A percentile compares a stretch with the other conserved stretches of the same genome.
phyloP scores from a whole-genome alignment of 192 early-diverging fungal species.

The Entomortierella lignicola region DNA sequence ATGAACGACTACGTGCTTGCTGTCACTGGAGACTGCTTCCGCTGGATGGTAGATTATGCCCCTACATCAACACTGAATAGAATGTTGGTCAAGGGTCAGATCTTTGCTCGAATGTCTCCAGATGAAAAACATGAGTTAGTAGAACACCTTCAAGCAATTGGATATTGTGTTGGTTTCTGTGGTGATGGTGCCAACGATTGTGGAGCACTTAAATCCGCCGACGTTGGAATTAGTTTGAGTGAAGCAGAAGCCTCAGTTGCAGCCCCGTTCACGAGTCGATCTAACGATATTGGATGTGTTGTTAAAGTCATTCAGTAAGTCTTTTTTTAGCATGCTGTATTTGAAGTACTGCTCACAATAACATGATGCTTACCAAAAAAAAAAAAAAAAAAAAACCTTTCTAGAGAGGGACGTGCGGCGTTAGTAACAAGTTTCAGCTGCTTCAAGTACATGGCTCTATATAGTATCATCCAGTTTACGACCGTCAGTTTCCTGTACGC shows the following conservation, averaged over 20 bases:
- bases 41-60: conserved; percentile 91
- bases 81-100: conserved; percentile 90
- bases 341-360: too few species aligned
- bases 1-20: conserved; percentile 84
- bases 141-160: conserved; percentile 87
- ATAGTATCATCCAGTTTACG: conserved; percentile 97
- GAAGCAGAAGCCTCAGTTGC: conserved; percentile 99
- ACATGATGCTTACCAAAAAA: too few species aligned
- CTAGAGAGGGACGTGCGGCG: conserved; percentile 92
- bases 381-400: too few species aligned
- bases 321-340: too few species aligned
- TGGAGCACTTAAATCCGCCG: conserved; percentile 95
- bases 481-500: conserved; percentile 92
- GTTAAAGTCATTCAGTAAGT: conserved; percentile 83
- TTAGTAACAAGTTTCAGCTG: conserved; percentile 97
- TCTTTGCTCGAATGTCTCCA: conserved; percentile 98
- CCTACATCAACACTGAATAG: conserved; percentile 68
- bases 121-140: conserved; percentile 98
- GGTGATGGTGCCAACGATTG: conserved; percentile 99
- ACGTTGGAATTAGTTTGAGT: conserved; percentile 95
- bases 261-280: conserved; percentile 95
- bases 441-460: conserved; percentile 99
- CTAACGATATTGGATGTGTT: conserved; percentile 93
- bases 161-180: conserved; percentile 96
- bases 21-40: conserved; percentile 95